Percentiles rank a stretch among this genome's conserved stretches.
Evolutionary conservation across 2,329 filamentous ascomycete species (phyloP).

Genomic region (Phialophora verrucosa): DNA sequence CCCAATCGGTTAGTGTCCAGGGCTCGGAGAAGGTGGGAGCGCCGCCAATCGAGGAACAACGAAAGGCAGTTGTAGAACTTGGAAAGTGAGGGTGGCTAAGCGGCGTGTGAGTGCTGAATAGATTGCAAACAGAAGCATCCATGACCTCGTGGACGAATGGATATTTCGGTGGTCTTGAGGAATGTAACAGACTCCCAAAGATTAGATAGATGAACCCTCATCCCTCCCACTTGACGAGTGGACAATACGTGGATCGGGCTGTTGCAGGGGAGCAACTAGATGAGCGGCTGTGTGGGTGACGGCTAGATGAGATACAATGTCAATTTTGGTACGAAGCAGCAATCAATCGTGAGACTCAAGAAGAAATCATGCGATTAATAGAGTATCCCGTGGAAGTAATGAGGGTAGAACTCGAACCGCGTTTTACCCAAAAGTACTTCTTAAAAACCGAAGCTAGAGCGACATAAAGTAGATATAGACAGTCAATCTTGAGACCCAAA

Average conservation of each 20-base stretch:
- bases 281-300: not conserved
- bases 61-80: not conserved
- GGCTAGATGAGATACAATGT: not conserved
- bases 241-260: not conserved
- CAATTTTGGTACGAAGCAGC: not conserved
- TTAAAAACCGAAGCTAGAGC: too few species aligned
- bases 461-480: too few species aligned
- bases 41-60: not conserved
- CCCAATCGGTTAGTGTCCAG: not conserved
- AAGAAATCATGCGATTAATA: too few species aligned
- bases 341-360: too few species aligned
- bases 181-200: not conserved
- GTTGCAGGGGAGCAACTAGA: not conserved
- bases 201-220: not conserved
- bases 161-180: not conserved
- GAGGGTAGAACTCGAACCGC: too few species aligned
- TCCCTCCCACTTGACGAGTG: not conserved
- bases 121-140: not conserved
- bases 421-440: too few species aligned
- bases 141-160: too few species aligned
- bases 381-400: too few species aligned
- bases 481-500: too few species aligned
- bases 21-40: not conserved
- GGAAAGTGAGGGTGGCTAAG: not conserved
- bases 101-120: not conserved